Conservation (phyloP, 345 rosid species). For the Mercurialis annua region DNA sequence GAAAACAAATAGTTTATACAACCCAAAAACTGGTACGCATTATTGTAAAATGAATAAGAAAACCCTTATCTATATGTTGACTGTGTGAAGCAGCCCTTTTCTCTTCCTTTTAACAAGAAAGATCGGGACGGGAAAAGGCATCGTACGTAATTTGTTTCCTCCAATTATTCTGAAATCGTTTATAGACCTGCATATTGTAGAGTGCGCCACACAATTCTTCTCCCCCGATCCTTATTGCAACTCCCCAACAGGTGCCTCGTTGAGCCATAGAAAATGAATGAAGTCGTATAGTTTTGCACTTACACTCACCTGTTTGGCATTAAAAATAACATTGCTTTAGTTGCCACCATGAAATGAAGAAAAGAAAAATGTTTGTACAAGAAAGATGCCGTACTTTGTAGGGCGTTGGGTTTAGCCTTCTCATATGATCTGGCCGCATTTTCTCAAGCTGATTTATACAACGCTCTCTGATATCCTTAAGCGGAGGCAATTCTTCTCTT, state of each 20-base stretch:
- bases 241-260: constrained; percentile 98
- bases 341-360: background rate
- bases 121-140: no score
- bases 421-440: constrained; percentile 94
- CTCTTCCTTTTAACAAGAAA: no score
- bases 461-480: constrained; percentile 61
- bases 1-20: background rate
- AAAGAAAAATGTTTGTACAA: background rate
- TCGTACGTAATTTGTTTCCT: no score
- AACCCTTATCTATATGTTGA: constrained; percentile 1
- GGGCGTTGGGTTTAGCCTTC: constrained; percentile 91
- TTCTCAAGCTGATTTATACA: constrained; percentile 81
- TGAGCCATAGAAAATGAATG: constrained; percentile 95
- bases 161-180: constrained; percentile 22
- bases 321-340: background rate
- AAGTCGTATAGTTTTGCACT: constrained; percentile 82
- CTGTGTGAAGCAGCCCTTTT: constrained; percentile 12
- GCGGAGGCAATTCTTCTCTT: constrained; percentile 68
- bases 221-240: constrained; percentile 39
- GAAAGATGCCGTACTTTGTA: constrained; percentile 54
- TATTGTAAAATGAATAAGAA: background rate
- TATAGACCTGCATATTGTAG: constrained; percentile 19
- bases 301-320: constrained; percentile 68
- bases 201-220: constrained; percentile 8
- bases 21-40: background rate